Conservation (phyloP, 2,329 filamentous ascomycete species). For the Raffaelea arxii region DNA sequence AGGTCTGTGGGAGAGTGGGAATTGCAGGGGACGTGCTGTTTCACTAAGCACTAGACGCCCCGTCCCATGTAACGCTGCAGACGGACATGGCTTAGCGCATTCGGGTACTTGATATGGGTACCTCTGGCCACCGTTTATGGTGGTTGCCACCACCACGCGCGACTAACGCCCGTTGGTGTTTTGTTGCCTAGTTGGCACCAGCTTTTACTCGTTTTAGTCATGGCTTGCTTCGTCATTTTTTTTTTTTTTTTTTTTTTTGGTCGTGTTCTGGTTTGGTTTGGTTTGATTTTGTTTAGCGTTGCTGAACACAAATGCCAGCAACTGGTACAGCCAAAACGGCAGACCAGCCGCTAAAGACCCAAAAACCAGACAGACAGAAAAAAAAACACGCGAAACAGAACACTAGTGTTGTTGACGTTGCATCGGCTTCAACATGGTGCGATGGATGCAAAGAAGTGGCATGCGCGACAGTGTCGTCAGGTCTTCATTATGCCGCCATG, state of each 20-base stretch:
- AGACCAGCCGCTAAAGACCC: too few species aligned
- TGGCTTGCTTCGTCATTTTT: too few species aligned
- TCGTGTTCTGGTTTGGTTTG: too few species aligned
- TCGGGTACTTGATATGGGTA: slow-evolving; percentile 3
- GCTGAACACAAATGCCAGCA: too few species aligned
- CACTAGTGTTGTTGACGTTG: slow-evolving; percentile 1
- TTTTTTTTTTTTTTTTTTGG: too few species aligned
- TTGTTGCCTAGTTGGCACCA: not conserved
- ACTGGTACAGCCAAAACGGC: too few species aligned
- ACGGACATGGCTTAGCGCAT: slow-evolving; percentile 5
- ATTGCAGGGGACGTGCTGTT: slow-evolving; percentile 41
- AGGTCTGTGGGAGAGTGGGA: slow-evolving; percentile 26
- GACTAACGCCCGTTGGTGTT: slow-evolving; percentile 1
- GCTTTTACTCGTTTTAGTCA: too few species aligned
- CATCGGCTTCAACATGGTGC: slow-evolving; percentile 6
- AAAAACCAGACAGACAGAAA: too few species aligned
- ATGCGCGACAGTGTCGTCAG: not conserved
- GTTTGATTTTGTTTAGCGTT: too few species aligned
- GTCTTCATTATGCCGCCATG: not conserved
- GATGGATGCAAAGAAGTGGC: slow-evolving; percentile 5
- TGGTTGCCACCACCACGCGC: not conserved
- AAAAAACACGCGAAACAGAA: not conserved
- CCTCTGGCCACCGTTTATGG: not conserved
- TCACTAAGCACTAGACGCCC: slow-evolving; percentile 28
- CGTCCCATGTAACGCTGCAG: slow-evolving; percentile 5